Evolutionary conservation across 495 filamentous ascomycete species (phyloP).

Genomic region (Daldinia bambusicola): DNA sequence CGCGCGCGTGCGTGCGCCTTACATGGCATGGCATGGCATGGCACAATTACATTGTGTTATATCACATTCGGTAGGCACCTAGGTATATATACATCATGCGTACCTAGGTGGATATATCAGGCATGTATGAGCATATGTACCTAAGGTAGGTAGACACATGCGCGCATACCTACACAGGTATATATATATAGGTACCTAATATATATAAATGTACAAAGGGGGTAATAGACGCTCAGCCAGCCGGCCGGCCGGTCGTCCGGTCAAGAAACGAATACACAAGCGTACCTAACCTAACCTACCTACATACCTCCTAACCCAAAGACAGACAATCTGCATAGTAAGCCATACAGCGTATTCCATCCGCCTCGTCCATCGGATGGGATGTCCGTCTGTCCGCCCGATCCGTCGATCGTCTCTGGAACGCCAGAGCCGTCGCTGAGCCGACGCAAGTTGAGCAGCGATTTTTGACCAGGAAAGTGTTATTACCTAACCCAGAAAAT

Average conservation of each 20-base stretch:
- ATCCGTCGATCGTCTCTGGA: neutral
- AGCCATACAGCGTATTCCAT: neutral
- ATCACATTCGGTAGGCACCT: no score
- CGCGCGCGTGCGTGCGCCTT: neutral
- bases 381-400: neutral
- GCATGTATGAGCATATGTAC: no score
- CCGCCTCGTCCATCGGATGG: neutral
- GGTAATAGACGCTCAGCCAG: no score
- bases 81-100: conserved; percentile 4
- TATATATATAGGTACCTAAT: neutral
- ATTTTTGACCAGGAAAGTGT: no score
- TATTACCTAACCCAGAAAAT: no score
- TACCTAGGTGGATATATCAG: no score
- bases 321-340: neutral
- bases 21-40: no score
- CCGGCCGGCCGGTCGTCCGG: neutral
- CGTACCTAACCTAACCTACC: no score
- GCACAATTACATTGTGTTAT: no score
- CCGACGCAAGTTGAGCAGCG: no score
- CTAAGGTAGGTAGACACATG: no score
- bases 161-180: neutral
- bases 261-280: neutral
- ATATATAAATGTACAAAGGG: neutral
- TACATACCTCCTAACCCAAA: no score
- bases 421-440: neutral